Evolutionary conservation across 2,329 filamentous ascomycete genomes (phyloP), one percentile per base, ranked within the genome.

Genomic region (Reticulascus tulasneorum): DNA sequence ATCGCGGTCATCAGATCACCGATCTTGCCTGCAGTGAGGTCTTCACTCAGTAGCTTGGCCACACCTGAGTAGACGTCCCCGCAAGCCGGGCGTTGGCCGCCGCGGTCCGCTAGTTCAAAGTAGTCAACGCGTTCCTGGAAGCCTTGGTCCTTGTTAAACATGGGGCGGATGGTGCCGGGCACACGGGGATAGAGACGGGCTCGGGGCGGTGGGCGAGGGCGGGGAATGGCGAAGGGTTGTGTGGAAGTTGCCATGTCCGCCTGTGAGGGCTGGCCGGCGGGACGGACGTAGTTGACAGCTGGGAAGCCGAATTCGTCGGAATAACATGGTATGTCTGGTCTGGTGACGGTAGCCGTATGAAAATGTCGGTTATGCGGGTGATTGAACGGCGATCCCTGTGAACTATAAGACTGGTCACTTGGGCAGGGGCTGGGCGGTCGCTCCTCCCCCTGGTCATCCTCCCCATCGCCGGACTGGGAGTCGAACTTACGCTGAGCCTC

Each of bases 31-130:
- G 33, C 38, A 1, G 38, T 22, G 15, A 42, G 15, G 41, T 41
- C 32, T 11, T 37, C 35, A 4, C 25, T 35, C 10, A 46, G 30
- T 12, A 46, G 21, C 29, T 44, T 38, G 5, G 37, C 16, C 13
- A 46, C 44, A n/a, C 44, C 44, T 8, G 41, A 45, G 29, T 44
- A 38, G 22, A 46, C 35, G 22, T 45, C 41, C 17, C n/a, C n/a
- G n/a, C n/a, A n/a, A n/a, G n/a, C n/a, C n/a, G n/a, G n/a, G n/a
- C n/a, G 7, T 27, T 16, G 37, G 37, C 9, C n/a, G 6, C 22
- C 36, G 39, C 10, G 23, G 19, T 7, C 17, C 11, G n/a, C 23
- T 38, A 2, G 11, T 21, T 31, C 36, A 8, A 35, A 5, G 16
- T 8, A 3, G 17, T 23, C 30, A 12, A 26, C 30, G 16, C n/a